Conservation (phyloP, 2,329 filamentous ascomycete species). For the Venturia nashicola region DNA sequence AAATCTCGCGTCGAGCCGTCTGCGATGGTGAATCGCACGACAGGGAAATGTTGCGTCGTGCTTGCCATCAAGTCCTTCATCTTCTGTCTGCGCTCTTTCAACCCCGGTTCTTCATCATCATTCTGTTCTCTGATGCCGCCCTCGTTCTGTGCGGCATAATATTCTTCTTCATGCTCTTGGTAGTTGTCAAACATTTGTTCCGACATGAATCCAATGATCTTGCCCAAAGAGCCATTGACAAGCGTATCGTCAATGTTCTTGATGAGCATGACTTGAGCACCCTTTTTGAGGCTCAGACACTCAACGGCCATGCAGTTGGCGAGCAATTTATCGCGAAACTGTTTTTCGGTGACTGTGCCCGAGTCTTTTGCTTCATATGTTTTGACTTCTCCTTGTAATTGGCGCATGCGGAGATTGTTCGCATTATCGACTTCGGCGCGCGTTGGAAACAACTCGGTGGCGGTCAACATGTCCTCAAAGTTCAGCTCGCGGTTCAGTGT, state of each 20-base stretch:
- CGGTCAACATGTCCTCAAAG: constrained; percentile 62
- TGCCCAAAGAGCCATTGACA: constrained; percentile 89
- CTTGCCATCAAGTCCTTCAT: constrained; percentile 34
- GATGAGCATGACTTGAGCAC: constrained; percentile 98
- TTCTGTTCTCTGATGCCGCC: constrained; percentile 31
- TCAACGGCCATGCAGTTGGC: constrained; percentile 89
- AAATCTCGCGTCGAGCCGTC: constrained; percentile 67
- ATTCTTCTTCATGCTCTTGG: constrained; percentile 43
- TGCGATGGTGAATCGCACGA: constrained; percentile 71
- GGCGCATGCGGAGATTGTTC: constrained; percentile 61
- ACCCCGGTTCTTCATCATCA: constrained; percentile 16
- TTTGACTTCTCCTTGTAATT: constrained; percentile 54
- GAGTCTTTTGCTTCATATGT: constrained; percentile 64
- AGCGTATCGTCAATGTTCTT: constrained; percentile 93
- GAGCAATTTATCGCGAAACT: constrained; percentile 63
- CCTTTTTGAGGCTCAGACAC: constrained; percentile 68
- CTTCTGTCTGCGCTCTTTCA: constrained; percentile 28
- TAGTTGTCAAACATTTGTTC: constrained; percentile 49
- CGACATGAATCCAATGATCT: constrained; percentile 70
- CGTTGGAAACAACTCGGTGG: constrained; percentile 90
- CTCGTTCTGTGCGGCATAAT: constrained; percentile 34
- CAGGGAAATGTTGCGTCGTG: constrained; percentile 54
- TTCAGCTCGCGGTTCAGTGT: constrained; percentile 57
- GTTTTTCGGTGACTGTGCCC: constrained; percentile 53
- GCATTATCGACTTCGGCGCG: constrained; percentile 79